Conservation (phyloP, 2,329 filamentous ascomycete genomes). For the Paraconiothyrium sp. region DNA sequence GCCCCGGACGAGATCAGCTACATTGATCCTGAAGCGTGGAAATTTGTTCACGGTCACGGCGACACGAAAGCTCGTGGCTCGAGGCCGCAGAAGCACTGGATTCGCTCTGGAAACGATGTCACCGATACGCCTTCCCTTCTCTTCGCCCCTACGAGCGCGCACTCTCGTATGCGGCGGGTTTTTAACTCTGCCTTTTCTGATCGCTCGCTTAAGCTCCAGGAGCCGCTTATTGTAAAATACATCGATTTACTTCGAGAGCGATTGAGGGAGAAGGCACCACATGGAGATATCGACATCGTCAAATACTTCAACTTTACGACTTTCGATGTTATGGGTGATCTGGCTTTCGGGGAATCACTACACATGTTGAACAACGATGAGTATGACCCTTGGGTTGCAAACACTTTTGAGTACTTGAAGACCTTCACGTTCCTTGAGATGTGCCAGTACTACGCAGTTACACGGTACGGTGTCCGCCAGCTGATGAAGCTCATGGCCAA, state of each 20-base stretch:
- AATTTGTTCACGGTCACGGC: slow-evolving; percentile 46
- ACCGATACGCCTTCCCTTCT: slow-evolving; percentile 44
- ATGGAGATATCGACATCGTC: slow-evolving; percentile 47
- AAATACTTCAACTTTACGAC: slow-evolving; percentile 45
- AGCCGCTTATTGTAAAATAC: slow-evolving; percentile 53
- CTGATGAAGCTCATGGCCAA: slow-evolving; percentile 1
- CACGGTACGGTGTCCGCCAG: not conserved
- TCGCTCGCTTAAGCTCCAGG: slow-evolving; percentile 53
- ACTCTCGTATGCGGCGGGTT: slow-evolving; percentile 51
- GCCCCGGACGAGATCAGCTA: slow-evolving; percentile 54
- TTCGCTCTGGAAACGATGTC: slow-evolving; percentile 27
- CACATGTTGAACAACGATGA: slow-evolving; percentile 40
- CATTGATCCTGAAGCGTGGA: slow-evolving; percentile 48
- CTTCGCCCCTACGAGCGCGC: slow-evolving; percentile 43
- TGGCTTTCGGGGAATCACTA: slow-evolving; percentile 44
- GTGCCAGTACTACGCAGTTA: slow-evolving; percentile 23
- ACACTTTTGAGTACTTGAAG: slow-evolving; percentile 39
- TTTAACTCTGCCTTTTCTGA: slow-evolving; percentile 55
- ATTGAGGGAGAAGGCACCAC: slow-evolving; percentile 45
- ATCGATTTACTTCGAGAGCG: slow-evolving; percentile 52
- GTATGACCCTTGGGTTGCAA: slow-evolving; percentile 45
- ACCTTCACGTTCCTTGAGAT: slow-evolving; percentile 16
- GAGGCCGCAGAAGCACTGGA: slow-evolving; percentile 25
- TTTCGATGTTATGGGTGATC: slow-evolving; percentile 47
- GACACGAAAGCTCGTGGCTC: slow-evolving; percentile 33